phyloP scores from a whole-genome alignment of 2,329 filamentous ascomycete genomes.

The Mariannaea sp. region DNA sequence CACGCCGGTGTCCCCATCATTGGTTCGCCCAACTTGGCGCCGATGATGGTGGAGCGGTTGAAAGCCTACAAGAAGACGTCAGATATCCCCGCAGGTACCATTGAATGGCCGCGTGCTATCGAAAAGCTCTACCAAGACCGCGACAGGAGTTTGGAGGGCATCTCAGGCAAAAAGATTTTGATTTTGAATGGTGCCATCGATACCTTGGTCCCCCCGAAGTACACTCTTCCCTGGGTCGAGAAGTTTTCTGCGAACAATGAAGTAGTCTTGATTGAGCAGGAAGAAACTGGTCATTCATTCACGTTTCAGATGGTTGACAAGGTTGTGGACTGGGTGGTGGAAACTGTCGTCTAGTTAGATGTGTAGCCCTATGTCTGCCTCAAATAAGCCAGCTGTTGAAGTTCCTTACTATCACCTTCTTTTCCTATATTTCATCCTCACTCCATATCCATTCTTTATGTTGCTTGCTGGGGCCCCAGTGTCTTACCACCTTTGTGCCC shows the following conservation, averaged over 20 bases:
- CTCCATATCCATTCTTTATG: too few relatives aligned
- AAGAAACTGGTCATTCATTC: neutral
- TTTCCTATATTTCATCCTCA: too few relatives aligned
- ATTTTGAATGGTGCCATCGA: constrained; percentile 4
- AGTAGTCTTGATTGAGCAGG: neutral
- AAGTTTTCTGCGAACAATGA: neutral
- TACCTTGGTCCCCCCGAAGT: neutral
- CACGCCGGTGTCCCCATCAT: neutral
- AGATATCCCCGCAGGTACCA: neutral
- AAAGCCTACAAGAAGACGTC: neutral
- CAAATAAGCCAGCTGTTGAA: too few relatives aligned
- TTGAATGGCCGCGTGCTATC: constrained; percentile 2
- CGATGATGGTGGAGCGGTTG: neutral
- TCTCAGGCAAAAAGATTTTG: neutral
- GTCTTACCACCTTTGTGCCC: too few relatives aligned
- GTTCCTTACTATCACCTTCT: too few relatives aligned
- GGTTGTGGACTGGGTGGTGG: neutral
- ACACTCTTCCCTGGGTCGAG: neutral
- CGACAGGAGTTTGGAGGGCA: neutral
- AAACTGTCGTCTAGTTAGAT: neutral
- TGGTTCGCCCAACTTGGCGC: constrained; percentile 1
- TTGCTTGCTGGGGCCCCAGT: too few relatives aligned
- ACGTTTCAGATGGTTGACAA: neutral
- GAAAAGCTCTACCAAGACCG: neutral
- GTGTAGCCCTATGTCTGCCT: too few relatives aligned